Evolutionary conservation across 805 yeast genomes (phyloP).

Genomic region (Pichia cephalocereana): DNA sequence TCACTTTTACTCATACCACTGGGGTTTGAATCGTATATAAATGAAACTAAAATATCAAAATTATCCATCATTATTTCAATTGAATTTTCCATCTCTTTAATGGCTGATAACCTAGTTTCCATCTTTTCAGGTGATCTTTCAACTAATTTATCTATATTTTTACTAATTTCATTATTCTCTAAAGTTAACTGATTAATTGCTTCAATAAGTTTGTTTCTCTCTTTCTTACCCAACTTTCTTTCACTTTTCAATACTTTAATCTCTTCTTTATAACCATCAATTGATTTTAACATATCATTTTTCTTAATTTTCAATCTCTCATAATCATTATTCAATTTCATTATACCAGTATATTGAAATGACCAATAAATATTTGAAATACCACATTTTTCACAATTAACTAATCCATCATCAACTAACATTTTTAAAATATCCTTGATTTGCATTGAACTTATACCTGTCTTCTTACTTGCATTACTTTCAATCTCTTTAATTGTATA

Average conservation of each 20-base stretch:
- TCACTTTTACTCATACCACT: constrained; percentile 22
- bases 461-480: constrained; percentile 33
- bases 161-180: constrained; percentile 4
- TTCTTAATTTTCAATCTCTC: constrained; percentile 7
- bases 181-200: constrained; percentile 10
- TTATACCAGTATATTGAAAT: constrained; percentile 26
- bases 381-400: constrained; percentile 49
- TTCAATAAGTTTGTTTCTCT: constrained; percentile 5
- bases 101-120: background rate
- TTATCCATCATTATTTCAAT: constrained; percentile 26
- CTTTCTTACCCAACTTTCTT: background rate
- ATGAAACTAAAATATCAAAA: constrained; percentile 31
- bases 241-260: constrained; percentile 7
- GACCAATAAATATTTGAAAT: constrained; percentile 43
- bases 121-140: constrained; percentile 2
- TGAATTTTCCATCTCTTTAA: constrained; percentile 2
- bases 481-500: constrained; percentile 46
- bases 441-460: constrained; percentile 44
- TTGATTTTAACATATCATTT: constrained; percentile 1
- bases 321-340: constrained; percentile 9
- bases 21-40: constrained; percentile 22
- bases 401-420: constrained; percentile 40
- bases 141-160: background rate
- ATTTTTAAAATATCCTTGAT: constrained; percentile 41
- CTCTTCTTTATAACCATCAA: constrained; percentile 9